Evolutionary conservation across 1,139 yeast genomes (phyloP).

Genomic region (Debaryomyces nepalensis): DNA sequence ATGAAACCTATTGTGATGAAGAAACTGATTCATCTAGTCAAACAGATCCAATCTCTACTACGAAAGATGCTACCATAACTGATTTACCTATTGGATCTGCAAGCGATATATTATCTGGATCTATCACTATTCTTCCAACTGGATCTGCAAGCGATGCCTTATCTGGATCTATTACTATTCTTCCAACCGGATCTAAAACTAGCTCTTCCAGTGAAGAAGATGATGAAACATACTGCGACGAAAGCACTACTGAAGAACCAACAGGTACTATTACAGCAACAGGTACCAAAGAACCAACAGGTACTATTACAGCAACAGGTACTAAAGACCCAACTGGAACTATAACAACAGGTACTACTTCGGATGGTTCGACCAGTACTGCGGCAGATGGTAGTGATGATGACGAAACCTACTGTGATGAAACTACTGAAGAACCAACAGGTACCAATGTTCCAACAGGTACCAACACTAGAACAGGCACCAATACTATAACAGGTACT

Average conservation of each 20-base stretch:
- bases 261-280: neutral
- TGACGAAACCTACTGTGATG: neutral
- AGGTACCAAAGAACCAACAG: neutral
- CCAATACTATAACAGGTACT: neutral
- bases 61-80: neutral
- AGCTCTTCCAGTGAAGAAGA: neutral
- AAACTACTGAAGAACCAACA: neutral
- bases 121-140: neutral
- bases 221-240: constrained; percentile 6
- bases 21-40: constrained; percentile 5
- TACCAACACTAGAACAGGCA: neutral
- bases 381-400: neutral
- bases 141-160: neutral
- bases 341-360: neutral
- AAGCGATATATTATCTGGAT: neutral
- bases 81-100: neutral
- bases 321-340: neutral
- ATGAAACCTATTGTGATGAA: constrained; percentile 12
- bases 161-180: neutral
- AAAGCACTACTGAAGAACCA: neutral
- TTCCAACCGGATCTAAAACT: neutral
- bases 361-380: neutral
- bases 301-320: neutral
- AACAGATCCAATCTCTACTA: neutral
- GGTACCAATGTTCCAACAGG: neutral